These are phyloP conservation scores for Trichoderma sp. DNA, from an alignment of 2,329 filamentous ascomycete species.

Conservation along the genomic window DNA sequence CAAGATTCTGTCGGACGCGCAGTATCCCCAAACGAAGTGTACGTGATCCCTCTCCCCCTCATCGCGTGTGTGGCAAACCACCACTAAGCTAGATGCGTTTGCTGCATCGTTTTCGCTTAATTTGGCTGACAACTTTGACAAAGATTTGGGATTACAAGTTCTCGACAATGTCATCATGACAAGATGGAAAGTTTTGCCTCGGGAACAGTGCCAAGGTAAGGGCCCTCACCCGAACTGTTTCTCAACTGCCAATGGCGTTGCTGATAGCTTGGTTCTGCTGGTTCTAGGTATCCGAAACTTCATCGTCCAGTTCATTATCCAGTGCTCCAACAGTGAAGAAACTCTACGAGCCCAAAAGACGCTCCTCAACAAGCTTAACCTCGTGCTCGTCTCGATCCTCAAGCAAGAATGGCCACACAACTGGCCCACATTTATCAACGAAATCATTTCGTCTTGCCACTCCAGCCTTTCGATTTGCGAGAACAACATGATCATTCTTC, in stretches of 20 bases:
- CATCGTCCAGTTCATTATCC: conserved; percentile 96
- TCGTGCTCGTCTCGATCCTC: conserved; percentile 93
- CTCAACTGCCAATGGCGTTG: conserved; percentile 8
- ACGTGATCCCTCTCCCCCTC: conserved; percentile 36
- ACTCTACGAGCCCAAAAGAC: conserved; percentile 79
- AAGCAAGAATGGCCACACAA: conserved; percentile 99
- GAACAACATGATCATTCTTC: conserved; percentile 99
- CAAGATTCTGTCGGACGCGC: conserved; percentile 89
- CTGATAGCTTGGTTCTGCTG: conserved; percentile 30
- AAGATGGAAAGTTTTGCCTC: conserved; percentile 95
- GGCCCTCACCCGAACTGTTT: conserved; percentile 7
- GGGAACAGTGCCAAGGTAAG: conserved; percentile 88
- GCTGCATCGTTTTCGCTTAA: neutral
- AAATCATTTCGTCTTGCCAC: conserved; percentile 95
- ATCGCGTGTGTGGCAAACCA: neutral
- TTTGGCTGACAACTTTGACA: conserved; percentile 27
- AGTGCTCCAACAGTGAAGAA: conserved; percentile 87
- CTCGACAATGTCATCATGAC: conserved; percentile 98
- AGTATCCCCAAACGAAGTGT: conserved; percentile 97
- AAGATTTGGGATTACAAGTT: conserved; percentile 91
- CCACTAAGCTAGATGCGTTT: neutral
- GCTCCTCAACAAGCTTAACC: conserved; percentile 95
- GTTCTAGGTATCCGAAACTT: conserved; percentile 90
- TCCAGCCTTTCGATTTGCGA: conserved; percentile 96
- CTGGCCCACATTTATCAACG: conserved; percentile 99